These are phyloP conservation scores for Lasiodiplodia theobromae DNA, from an alignment of 2,329 filamentous ascomycete genomes.

Conservation along the genomic window DNA sequence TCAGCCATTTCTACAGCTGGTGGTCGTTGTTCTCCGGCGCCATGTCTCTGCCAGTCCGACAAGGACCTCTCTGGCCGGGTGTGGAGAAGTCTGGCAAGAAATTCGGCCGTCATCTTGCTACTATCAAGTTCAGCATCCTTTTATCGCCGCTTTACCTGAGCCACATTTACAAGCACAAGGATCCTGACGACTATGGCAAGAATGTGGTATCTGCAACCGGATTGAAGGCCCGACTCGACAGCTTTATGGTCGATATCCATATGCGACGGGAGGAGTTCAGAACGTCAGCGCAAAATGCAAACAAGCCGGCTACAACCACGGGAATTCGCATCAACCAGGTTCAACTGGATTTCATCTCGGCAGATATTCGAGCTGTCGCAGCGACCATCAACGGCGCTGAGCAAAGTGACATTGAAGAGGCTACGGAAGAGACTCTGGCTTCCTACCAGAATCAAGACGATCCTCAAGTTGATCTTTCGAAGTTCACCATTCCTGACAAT, in stretches of 20 bases:
- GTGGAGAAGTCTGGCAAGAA: constrained; percentile 98
- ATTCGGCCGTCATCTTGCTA: constrained; percentile 95
- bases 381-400: constrained; percentile 85
- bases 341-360: constrained; percentile 88
- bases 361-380: constrained; percentile 91
- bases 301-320: constrained; percentile 80
- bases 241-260: constrained; percentile 96
- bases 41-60: constrained; percentile 92
- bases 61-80: constrained; percentile 89
- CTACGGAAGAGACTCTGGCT: constrained; percentile 68
- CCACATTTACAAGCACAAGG: constrained; percentile 98
- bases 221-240: constrained; percentile 94
- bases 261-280: constrained; percentile 92
- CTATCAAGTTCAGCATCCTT: constrained; percentile 95
- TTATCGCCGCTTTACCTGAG: constrained; percentile 93
- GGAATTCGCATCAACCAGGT: constrained; percentile 96
- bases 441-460: constrained; percentile 60
- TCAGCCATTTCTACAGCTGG: constrained; percentile 98
- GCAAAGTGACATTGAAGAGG: constrained; percentile 73
- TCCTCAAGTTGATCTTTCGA: constrained; percentile 70
- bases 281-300: constrained; percentile 70
- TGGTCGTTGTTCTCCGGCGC: constrained; percentile 96
- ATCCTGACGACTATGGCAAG: constrained; percentile 83
- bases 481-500: constrained; percentile 93
- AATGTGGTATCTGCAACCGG: constrained; percentile 87